Conservation (phyloP, 1,284 basidiomycete genomes). For the Cutaneotrichosporon sp. region DNA sequence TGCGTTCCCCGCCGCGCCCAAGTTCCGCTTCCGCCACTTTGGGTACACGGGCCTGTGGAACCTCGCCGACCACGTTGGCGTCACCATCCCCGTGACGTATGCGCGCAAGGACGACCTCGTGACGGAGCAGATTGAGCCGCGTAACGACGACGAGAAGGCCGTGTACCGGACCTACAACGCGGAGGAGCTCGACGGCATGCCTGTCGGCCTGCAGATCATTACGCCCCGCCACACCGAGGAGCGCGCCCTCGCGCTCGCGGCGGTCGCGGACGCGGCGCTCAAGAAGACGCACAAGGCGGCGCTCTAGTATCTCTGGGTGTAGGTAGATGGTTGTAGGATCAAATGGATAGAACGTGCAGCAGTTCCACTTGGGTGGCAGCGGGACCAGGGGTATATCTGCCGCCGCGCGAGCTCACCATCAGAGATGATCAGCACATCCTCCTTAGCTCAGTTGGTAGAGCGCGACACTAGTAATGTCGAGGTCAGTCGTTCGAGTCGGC, state of each 20-base stretch:
- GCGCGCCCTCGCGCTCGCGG: constrained; percentile 25
- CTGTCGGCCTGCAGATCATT: constrained; percentile 66
- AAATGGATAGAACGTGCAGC: background rate
- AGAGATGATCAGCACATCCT: background rate
- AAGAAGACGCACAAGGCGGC: background rate
- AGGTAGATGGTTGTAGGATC: background rate
- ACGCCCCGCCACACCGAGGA: constrained; percentile 61
- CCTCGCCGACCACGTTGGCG: constrained; percentile 61
- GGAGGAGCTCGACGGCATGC: constrained; percentile 60
- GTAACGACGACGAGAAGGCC: constrained; percentile 56
- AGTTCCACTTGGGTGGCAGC: too few relatives aligned
- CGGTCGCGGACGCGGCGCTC: constrained; percentile 50
- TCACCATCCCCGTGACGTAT: constrained; percentile 64
- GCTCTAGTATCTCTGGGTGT: background rate
- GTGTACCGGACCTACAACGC: constrained; percentile 56
- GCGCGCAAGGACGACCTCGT: constrained; percentile 47
- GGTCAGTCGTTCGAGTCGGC: constrained; percentile 13
- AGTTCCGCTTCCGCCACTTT: constrained; percentile 16
- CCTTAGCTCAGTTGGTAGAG: background rate
- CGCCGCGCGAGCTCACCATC: too few relatives aligned
- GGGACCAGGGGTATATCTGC: too few relatives aligned
- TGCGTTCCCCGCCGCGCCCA: constrained; percentile 15
- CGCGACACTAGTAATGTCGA: background rate
- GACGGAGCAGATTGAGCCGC: constrained; percentile 56
- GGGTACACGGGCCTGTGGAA: constrained; percentile 26